Percentiles rank a stretch among this genome's conserved stretches.
Evolutionary conservation across 2,329 filamentous ascomycete species (phyloP).

Genomic region (Coleophoma eucalyptorum): DNA sequence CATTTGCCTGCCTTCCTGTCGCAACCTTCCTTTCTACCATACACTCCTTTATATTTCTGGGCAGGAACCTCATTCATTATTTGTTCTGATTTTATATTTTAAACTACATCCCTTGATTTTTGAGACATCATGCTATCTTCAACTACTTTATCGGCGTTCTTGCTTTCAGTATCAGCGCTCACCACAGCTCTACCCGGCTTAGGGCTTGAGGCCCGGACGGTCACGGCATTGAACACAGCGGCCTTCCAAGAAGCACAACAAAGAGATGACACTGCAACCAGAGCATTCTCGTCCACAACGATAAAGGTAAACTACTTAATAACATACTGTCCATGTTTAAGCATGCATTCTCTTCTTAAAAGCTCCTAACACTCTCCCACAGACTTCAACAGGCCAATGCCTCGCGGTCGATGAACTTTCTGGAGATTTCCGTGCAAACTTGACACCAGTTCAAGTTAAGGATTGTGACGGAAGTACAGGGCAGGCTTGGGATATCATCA

Average conservation of each 20-base stretch:
- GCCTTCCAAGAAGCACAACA: constrained; percentile 39
- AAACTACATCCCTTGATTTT: too few species aligned
- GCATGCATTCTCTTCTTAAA: constrained; percentile 2
- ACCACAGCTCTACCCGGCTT: constrained; percentile 17
- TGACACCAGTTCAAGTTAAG: constrained; percentile 37
- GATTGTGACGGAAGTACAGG: constrained; percentile 36
- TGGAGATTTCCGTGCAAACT: constrained; percentile 40
- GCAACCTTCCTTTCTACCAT: too few species aligned
- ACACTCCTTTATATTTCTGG: too few species aligned
- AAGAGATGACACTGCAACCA: constrained; percentile 36
- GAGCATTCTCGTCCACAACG: constrained; percentile 33
- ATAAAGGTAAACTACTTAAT: constrained; percentile 31
- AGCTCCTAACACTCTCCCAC: neutral
- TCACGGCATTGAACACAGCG: constrained; percentile 31
- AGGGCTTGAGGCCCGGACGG: constrained; percentile 19
- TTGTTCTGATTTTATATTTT: too few species aligned
- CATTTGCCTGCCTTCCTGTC: too few species aligned
- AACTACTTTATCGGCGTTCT: constrained; percentile 10
- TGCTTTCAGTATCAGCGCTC: constrained; percentile 14
- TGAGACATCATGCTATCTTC: too few species aligned
- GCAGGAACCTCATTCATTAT: too few species aligned
- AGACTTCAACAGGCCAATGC: constrained; percentile 38
- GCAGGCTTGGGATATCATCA: constrained; percentile 40
- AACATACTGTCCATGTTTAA: neutral
- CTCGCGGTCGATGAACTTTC: constrained; percentile 38